phyloP scores from a whole-genome alignment of 129 eudicot genomes.

The Heracleum sosnowskyi region DNA sequence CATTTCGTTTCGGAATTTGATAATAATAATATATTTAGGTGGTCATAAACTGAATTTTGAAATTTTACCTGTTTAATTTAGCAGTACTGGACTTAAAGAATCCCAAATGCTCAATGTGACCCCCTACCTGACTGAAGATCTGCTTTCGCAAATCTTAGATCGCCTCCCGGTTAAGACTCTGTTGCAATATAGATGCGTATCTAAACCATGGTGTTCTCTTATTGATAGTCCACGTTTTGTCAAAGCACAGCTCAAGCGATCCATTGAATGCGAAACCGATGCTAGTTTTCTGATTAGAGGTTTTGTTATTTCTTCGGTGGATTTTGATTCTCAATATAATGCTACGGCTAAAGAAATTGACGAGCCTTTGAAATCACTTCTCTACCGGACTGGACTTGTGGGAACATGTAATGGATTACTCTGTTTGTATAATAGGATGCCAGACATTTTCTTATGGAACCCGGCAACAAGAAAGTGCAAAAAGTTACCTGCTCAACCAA shows the following conservation, averaged over 20 bases:
- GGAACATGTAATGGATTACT: slow-evolving; percentile 34
- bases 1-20: too few relatives aligned
- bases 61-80: too few relatives aligned
- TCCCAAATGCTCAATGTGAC: not conserved
- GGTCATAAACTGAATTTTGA: too few relatives aligned
- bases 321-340: slow-evolving; percentile 4
- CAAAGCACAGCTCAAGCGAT: slow-evolving; percentile 7
- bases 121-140: not conserved
- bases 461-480: slow-evolving; percentile 6
- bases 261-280: not conserved
- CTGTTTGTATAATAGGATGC: slow-evolving; percentile 10
- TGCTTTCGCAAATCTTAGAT: not conserved
- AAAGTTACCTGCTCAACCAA: not conserved
- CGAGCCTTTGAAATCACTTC: not conserved
- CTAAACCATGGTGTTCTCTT: slow-evolving; percentile 11
- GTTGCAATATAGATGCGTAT: not conserved
- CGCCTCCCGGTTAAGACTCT: not conserved
- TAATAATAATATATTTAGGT: too few relatives aligned
- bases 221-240: slow-evolving; percentile 4
- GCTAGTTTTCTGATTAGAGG: not conserved
- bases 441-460: not conserved
- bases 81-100: too few relatives aligned
- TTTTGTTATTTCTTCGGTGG: not conserved
- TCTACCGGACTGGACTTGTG: slow-evolving; percentile 5
- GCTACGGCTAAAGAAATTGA: not conserved